Base-by-base conservation (phyloP, 768 basidiomycete species). In the Russula lepida region DNA sequence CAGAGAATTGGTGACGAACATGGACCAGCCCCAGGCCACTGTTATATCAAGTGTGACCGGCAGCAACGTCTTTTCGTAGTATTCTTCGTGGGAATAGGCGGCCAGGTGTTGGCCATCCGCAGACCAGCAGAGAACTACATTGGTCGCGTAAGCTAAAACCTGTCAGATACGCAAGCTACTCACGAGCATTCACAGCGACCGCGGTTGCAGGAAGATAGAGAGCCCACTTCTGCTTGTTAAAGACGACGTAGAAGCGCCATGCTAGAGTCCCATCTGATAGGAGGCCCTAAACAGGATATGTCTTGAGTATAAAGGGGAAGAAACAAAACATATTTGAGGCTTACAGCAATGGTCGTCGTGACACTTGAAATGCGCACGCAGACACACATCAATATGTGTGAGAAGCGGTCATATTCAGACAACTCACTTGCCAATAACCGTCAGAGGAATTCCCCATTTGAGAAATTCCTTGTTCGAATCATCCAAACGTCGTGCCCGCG, bases 1-100 rank as follows among this genome's bases (percentile, higher is more conserved):
- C 28, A 66, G 15, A 1, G 69, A 67, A 55, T 70, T 69, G 35
- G 56, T 58, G 23, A 46, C 48, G 53, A 70, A 65, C 62, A 67
- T 66, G 59, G 64, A 62, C 67, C 67, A 70, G 15, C 68, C 69
- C 69, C 69, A 70, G 2, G 66, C 68, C 23, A 66, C 66, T 11
- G 59, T 63, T 56, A 70, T 64, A 39, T 67, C 54, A 19, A 67
- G 51, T 7, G 66, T 63, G 35, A 68, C 59, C 5, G 54, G 54
- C 13, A 67, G 48, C 9, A 69, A 39, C 9, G 46, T 59, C 6
- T 60, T 54, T 27, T 64, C 56, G 43, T 68, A 70, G 17, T 59
- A 37, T 2, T 57, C 56, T 33, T 32, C 32, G 52, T 50, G 58
- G 41, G 27, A 19, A 48, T 70, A 70, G 15, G 56, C 54, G 0